These are phyloP conservation scores for Dioscorea alata DNA, from an alignment of 106 monocot species.

Conservation along the genomic window DNA sequence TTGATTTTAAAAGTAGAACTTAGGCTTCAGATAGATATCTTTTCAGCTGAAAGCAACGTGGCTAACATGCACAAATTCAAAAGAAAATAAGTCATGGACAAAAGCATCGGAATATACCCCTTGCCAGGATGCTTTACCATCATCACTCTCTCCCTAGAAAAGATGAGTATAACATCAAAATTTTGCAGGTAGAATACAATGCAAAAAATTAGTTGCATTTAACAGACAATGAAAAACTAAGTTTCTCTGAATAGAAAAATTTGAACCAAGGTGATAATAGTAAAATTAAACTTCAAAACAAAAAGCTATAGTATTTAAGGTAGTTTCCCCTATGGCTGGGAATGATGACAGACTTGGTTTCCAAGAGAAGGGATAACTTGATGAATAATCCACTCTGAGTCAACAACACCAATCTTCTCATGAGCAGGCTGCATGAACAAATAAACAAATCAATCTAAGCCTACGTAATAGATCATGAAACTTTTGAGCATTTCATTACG, in stretches of 20 bases:
- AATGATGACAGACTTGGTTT: constrained; percentile 34
- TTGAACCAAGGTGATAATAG: too few relatives aligned
- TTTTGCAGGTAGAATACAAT: too few relatives aligned
- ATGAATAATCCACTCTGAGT: constrained; percentile 70
- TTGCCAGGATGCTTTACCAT: constrained; percentile 24
- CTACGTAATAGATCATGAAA: background rate
- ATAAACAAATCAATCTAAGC: background rate
- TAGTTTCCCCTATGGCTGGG: background rate
- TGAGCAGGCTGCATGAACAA: constrained; percentile 43
- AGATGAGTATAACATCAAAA: background rate
- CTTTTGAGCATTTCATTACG: too few relatives aligned
- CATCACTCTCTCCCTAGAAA: constrained; percentile 7
- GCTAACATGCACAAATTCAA: background rate
- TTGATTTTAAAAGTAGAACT: background rate
- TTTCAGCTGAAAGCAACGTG: background rate
- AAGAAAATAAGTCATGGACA: background rate
- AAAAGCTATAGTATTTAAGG: background rate
- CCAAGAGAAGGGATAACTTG: constrained; percentile 58
- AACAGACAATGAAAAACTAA: too few relatives aligned
- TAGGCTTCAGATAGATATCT: background rate
- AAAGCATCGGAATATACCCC: constrained; percentile 7
- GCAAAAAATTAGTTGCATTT: background rate
- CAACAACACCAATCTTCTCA: constrained; percentile 71
- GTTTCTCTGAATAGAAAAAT: too few relatives aligned
- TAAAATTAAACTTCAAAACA: too few relatives aligned